Percentiles rank a stretch among this genome's conserved stretches.
These are phyloP conservation scores for Solanum verrucosum DNA, from an alignment of 257 asterid species.

Conservation along the genomic window DNA sequence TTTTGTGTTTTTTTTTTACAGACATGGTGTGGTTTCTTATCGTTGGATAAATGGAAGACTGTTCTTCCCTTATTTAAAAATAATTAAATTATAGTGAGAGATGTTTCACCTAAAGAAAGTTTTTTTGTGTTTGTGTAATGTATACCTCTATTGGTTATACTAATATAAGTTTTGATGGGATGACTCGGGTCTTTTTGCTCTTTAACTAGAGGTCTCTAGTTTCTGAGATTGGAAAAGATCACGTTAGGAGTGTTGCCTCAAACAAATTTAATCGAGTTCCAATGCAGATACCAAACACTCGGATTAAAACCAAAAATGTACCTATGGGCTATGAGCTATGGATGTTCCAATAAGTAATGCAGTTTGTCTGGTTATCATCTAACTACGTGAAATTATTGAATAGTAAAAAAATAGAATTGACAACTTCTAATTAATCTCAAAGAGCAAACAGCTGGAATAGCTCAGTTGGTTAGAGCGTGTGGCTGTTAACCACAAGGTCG, in stretches of 20 bases:
- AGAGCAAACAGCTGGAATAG: slow-evolving; percentile 10
- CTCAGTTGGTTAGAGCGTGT: slow-evolving; percentile 37
- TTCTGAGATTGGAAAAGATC: neutral
- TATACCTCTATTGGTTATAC: neutral
- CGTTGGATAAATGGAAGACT: neutral
- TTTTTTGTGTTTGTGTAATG: neutral
- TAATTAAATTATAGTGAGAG: neutral
- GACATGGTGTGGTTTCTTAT: neutral
- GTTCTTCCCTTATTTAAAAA: neutral
- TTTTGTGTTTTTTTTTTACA: neutral
- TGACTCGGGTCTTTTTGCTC: neutral
- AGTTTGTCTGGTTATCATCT: neutral
- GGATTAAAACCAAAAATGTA: neutral
- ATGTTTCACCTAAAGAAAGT: neutral
- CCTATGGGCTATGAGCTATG: neutral
- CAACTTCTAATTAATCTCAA: rapidly evolving
- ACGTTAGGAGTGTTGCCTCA: neutral
- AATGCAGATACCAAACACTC: neutral
- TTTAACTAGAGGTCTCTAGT: neutral
- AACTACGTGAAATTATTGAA: no score
- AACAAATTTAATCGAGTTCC: neutral
- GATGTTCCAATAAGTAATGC: neutral
- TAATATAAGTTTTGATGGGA: neutral
- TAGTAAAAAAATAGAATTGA: neutral
- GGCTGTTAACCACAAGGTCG: slow-evolving; percentile 36